Base-by-base conservation (phyloP, 225 moss, liverwort and hornwort species). In the Neckera pumila region DNA sequence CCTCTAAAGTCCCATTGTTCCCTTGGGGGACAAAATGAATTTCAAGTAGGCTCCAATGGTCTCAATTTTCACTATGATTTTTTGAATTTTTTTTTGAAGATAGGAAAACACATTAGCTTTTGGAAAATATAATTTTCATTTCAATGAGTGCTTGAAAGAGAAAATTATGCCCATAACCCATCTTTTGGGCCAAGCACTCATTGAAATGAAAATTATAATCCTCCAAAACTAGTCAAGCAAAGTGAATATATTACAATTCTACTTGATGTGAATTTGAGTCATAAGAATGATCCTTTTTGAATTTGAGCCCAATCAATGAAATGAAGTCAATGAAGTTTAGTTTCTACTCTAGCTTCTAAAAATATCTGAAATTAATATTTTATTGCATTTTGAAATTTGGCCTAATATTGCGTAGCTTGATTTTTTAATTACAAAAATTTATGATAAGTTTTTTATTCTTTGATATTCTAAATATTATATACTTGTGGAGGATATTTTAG, bases 371-470 rank as follows among this genome's bases (percentile, higher is more conserved):
- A 13, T 13, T 22, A 38, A 38, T 69, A n/a, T 22, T 67, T n/a
- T 12, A 67, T 20, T 67, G 22, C 10, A 34, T 34, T 65, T 65
- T 10, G 34, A 65, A 36, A 5, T 65, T 36, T 36, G 20, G 18
- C 2, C 7, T 22, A 67, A 21, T 19, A 67, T 3, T 6, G 2
- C 0, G 21, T n/a, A n/a, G n/a, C 0, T 4, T n/a, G 3, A n/a
- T n/a, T 67, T 20, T n/a, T 12, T 18, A 34, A 67, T n/a, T 21
- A 21, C 12, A n/a, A 9, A 66, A 66, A 36, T 36, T 65, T 0
- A 66, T 11, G 47, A 47, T 47, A 18, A 65, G 5, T 36, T n/a
- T 21, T 36, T 12, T 21, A 21, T 3, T n/a, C 5, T 67, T n/a
- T n/a, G 21, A 12, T 22, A 22, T n/a, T n/a, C 7, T n/a, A n/a